Percentiles rank a stretch among this genome's conserved stretches.
phyloP scores from a whole-genome alignment of 2,329 filamentous ascomycete species.

The Talaromyces sp. region DNA sequence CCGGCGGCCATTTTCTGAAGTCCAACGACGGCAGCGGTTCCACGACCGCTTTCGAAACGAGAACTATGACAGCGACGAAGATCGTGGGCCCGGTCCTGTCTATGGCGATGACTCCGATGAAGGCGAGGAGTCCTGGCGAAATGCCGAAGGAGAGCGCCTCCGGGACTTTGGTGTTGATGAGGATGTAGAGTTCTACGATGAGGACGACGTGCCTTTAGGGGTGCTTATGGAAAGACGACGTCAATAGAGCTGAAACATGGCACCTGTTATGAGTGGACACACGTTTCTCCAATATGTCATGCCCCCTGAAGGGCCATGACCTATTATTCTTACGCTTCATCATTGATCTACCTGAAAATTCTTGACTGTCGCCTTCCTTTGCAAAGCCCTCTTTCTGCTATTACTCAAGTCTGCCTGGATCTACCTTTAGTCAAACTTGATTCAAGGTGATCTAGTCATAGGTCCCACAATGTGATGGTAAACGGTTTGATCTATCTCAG shows the following conservation, averaged over 20 bases:
- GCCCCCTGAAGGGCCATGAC: too few species aligned
- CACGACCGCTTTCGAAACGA: constrained; percentile 40
- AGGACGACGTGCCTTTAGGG: constrained; percentile 62
- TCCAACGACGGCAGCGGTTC: constrained; percentile 46
- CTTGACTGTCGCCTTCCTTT: too few species aligned
- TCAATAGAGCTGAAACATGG: background rate
- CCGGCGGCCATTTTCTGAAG: constrained; percentile 37
- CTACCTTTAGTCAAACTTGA: too few species aligned
- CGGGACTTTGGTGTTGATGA: constrained; percentile 68
- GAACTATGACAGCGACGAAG: constrained; percentile 18
- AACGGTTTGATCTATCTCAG: too few species aligned
- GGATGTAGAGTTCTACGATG: constrained; percentile 65
- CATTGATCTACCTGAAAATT: too few species aligned
- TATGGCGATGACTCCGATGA: constrained; percentile 35
- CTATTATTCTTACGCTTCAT: too few species aligned
- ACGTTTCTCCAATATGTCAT: too few species aligned
- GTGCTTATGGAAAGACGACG: constrained; percentile 51
- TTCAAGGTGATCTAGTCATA: too few species aligned
- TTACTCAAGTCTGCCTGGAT: too few species aligned
- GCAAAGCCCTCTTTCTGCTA: too few species aligned
- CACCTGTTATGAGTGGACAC: too few species aligned
- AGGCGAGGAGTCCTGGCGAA: constrained; percentile 65
- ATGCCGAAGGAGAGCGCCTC: constrained; percentile 64
- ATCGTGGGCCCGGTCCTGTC: constrained; percentile 21
- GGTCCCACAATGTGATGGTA: too few species aligned